Conservation (phyloP, 108 stramenopile species). For the Pelagomonas calceolata region DNA sequence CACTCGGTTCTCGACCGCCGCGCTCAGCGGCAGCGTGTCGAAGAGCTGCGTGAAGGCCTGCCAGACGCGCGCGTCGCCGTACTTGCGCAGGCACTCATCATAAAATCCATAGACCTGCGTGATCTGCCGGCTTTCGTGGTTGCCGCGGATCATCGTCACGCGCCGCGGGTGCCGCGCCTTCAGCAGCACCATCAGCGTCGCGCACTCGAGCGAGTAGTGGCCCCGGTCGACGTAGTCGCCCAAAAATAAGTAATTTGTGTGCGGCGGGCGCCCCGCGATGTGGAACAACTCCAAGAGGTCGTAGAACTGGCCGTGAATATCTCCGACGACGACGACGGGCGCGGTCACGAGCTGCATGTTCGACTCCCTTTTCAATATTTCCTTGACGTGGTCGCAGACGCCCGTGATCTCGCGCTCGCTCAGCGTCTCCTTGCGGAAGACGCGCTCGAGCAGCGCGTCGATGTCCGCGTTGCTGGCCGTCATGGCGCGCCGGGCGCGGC, state of each 20-base stretch:
- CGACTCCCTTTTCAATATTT: conserved; percentile 5
- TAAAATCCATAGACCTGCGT: conserved; percentile 96
- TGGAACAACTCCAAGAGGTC: conserved; percentile 26
- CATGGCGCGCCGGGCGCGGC: too few species aligned
- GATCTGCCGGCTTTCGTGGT: conserved; percentile 94
- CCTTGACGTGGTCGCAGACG: conserved; percentile 7
- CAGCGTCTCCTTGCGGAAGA: conserved; percentile 7
- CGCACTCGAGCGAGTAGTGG: conserved; percentile 78
- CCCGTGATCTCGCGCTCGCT: neutral
- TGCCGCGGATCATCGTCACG: conserved; percentile 77
- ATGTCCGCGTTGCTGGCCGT: neutral
- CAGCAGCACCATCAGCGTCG: conserved; percentile 56
- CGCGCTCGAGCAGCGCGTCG: conserved; percentile 7
- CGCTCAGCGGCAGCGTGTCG: conserved; percentile 83
- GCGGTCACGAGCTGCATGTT: conserved; percentile 8
- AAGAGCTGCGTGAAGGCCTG: conserved; percentile 94
- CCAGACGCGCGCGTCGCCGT: conserved; percentile 95
- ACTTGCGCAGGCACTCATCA: conserved; percentile 96
- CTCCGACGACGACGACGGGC: conserved; percentile 17
- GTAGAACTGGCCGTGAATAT: conserved; percentile 32
- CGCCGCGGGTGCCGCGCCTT: conserved; percentile 74
- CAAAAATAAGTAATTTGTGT: conserved; percentile 66
- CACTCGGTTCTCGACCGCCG: conserved; percentile 79
- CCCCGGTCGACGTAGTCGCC: conserved; percentile 90
- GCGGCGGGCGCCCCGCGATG: conserved; percentile 15